These are phyloP conservation scores for Metschnikowia cerradonensis DNA, from an alignment of 805 yeast species.

Conservation along the genomic window DNA sequence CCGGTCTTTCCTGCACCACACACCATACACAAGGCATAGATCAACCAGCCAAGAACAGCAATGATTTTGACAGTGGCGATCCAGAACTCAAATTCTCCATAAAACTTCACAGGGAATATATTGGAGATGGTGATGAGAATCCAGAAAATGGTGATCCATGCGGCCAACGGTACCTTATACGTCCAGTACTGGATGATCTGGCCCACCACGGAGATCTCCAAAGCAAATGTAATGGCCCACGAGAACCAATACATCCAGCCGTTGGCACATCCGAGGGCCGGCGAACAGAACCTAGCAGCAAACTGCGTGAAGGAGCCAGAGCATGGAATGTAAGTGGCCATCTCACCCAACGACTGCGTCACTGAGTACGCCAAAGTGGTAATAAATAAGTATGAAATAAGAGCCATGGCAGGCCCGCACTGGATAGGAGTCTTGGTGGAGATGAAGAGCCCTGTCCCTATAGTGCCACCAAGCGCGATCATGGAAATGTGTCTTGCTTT, in stretches of 20 bases:
- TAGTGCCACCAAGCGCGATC: conserved; percentile 78
- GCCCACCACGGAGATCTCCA: conserved; percentile 69
- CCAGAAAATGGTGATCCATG: conserved; percentile 68
- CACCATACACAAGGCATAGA: conserved; percentile 66
- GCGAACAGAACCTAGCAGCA: conserved; percentile 62
- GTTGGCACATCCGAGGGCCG: conserved; percentile 68
- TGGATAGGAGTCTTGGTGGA: conserved; percentile 55
- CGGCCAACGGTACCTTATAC: conserved; percentile 61
- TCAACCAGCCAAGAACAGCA: conserved; percentile 67
- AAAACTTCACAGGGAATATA: conserved; percentile 62
- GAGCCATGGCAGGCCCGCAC: conserved; percentile 68
- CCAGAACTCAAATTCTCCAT: conserved; percentile 79
- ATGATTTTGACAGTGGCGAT: conserved; percentile 61
- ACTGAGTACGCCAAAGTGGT: conserved; percentile 62
- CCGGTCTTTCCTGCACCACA: conserved; percentile 70
- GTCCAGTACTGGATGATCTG: conserved; percentile 65
- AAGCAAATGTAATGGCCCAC: conserved; percentile 73
- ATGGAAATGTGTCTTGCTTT: conserved; percentile 67
- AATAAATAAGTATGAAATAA: conserved; percentile 63
- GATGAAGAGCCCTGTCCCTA: conserved; percentile 74
- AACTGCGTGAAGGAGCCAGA: conserved; percentile 68
- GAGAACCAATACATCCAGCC: conserved; percentile 76
- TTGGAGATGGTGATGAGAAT: conserved; percentile 51
- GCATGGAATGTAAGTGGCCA: conserved; percentile 75
- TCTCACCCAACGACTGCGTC: conserved; percentile 71